phyloP scores from a whole-genome alignment of 139 green algal species.

The Monoraphidium neglectum region DNA sequence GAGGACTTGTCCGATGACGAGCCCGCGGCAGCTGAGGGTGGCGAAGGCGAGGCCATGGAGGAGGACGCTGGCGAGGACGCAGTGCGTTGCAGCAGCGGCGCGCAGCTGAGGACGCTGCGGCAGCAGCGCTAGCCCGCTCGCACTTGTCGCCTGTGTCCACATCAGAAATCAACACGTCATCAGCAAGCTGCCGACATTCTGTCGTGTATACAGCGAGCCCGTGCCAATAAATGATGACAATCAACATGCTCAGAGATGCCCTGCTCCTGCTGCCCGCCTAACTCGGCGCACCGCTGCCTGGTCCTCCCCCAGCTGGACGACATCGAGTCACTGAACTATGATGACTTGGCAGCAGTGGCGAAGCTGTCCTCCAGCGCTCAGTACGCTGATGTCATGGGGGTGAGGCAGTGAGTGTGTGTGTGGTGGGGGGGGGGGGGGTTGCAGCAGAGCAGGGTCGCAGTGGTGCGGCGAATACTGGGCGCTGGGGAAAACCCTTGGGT shows the following conservation, averaged over 20 bases:
- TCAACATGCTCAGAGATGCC: no score
- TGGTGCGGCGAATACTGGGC: no score
- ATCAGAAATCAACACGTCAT: no score
- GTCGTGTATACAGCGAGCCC: no score
- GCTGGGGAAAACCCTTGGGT: no score
- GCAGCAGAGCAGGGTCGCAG: no score
- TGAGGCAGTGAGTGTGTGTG: conserved; percentile 15
- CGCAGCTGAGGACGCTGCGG: background rate
- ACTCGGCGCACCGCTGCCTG: no score
- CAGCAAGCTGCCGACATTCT: no score
- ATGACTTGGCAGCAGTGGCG: conserved; percentile 71
- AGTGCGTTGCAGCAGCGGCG: background rate
- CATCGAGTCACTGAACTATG: conserved; percentile 73
- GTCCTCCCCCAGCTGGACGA: conserved; percentile 53
- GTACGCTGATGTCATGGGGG: conserved; percentile 57
- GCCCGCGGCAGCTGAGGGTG: conserved; percentile 45
- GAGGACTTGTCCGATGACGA: conserved; percentile 94
- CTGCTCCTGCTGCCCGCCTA: background rate
- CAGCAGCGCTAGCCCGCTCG: no score
- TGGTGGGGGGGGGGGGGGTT: no score
- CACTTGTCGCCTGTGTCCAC: no score
- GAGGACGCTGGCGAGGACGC: conserved; percentile 36
- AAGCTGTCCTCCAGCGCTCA: conserved; percentile 52
- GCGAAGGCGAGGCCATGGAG: conserved; percentile 27
- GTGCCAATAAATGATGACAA: no score